Evolutionary conservation across 2,329 filamentous ascomycete genomes (phyloP), one percentile per base, ranked within the genome.

Genomic region (Trichophyton benhamiae): DNA sequence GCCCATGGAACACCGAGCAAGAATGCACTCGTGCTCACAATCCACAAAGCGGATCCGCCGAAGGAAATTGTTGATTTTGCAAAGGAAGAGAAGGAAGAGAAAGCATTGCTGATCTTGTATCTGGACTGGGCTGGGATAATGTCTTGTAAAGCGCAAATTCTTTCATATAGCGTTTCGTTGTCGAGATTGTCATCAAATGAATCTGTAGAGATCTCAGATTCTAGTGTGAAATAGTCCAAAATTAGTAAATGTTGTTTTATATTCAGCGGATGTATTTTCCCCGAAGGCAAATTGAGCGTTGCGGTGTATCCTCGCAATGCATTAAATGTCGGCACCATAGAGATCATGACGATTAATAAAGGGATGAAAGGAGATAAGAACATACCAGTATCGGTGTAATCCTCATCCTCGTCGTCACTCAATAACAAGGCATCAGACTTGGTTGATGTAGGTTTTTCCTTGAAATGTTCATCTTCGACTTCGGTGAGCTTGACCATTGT

Each of bases 401-500:
- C 89, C 3, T 59, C 58, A 61, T 84, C 82, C 49, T 94, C 87
- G 68, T 91, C 74, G 62, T 78, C 76, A 58, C 74, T 75, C 44
- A 70, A 69, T 53, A 78, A 67, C 61, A 78, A 71, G 57, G 71
- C 86, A 63, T 86, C 83, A 62, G 83, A 80, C 67, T 80, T 80
- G 66, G 75, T 73, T 65, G 85, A 78, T 71, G 87, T 86, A 67
- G 81, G 78, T 76, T 87, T 86, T 68, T 82, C 27, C 75, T 83
- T 80, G 81, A 96, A 95, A 78, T 95, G 89, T 82, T 96, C 91
- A 75, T 97, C 92, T 74, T 95, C 87, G 72, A 97, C 92, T 81
- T 97, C 92, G 74, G 90, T 89, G 73, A 97, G 89, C 78, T 92
- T 90, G 76, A 97, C 92, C 92, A 97, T 96, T 59, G 58, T 63